These are phyloP conservation scores for Nitzschia sp. DNA, from an alignment of 108 stramenopile species.

Conservation along the genomic window DNA sequence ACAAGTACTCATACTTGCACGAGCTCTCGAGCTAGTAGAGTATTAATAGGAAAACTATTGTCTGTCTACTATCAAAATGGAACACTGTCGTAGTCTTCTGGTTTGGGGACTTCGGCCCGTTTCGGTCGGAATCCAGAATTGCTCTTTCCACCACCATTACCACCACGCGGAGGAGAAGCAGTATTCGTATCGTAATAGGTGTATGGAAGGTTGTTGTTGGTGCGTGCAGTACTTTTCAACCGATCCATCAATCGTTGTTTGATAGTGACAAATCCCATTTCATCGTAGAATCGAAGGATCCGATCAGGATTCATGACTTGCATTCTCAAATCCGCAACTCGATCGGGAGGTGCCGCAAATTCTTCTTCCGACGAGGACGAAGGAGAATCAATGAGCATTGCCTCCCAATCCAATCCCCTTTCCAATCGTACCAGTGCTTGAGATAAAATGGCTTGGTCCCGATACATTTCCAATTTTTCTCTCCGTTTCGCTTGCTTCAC, in stretches of 20 bases:
- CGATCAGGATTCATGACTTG: constrained; percentile 45
- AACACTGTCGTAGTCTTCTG: constrained; percentile 58
- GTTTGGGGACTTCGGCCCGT: constrained; percentile 49
- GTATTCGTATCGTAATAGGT: neutral
- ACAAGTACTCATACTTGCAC: no score
- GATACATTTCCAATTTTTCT: constrained; percentile 54
- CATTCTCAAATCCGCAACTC: constrained; percentile 43
- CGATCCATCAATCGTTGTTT: constrained; percentile 39
- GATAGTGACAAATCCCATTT: constrained; percentile 60
- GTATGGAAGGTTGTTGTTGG: neutral
- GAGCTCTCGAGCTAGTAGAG: no score
- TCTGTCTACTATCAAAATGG: no score
- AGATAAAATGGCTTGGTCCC: constrained; percentile 57
- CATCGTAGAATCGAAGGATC: constrained; percentile 58
- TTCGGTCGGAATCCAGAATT: constrained; percentile 12
- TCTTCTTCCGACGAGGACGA: neutral
- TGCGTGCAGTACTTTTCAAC: constrained; percentile 7
- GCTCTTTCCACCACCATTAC: neutral
- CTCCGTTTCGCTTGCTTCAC: constrained; percentile 69
- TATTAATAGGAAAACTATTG: no score
- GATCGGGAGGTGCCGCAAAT: constrained; percentile 1
- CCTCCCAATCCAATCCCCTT: constrained; percentile 35
- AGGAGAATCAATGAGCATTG: constrained; percentile 23
- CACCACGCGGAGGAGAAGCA: constrained; percentile 3
- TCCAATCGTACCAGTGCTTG: constrained; percentile 46